Conservation (phyloP, 306 rosid species). For the Quercus glauca region DNA sequence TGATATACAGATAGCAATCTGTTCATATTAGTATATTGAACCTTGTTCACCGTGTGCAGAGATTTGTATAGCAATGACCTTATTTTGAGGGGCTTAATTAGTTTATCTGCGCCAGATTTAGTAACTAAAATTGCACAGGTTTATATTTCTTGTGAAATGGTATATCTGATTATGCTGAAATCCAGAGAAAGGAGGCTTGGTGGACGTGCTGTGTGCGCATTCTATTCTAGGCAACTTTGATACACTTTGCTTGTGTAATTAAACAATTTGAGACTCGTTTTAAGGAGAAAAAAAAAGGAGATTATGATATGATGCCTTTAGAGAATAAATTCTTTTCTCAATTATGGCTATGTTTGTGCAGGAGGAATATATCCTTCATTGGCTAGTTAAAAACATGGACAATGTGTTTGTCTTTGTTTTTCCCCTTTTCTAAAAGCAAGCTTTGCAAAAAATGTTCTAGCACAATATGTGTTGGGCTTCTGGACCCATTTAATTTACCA, state of each 20-base stretch:
- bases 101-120: neutral
- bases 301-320: neutral
- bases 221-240: neutral
- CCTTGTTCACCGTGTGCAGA: neutral
- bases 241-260: neutral
- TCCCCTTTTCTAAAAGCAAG: neutral
- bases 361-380: neutral
- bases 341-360: neutral
- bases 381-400: neutral
- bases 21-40: neutral
- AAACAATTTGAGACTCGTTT: neutral
- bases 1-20: neutral
- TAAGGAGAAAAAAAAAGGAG: neutral
- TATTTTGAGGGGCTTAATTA: neutral
- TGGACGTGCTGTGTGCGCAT: neutral
- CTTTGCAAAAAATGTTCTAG: neutral
- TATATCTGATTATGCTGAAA: neutral
- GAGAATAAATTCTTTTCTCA: neutral
- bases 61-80: neutral
- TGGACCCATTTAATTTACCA: neutral
- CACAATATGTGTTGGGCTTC: neutral
- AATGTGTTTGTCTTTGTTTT: neutral
- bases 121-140: neutral
- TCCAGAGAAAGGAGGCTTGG: neutral
- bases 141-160: neutral